Conservation (phyloP, 2,329 filamentous ascomycete species). For the Elsinoe necatrix region DNA sequence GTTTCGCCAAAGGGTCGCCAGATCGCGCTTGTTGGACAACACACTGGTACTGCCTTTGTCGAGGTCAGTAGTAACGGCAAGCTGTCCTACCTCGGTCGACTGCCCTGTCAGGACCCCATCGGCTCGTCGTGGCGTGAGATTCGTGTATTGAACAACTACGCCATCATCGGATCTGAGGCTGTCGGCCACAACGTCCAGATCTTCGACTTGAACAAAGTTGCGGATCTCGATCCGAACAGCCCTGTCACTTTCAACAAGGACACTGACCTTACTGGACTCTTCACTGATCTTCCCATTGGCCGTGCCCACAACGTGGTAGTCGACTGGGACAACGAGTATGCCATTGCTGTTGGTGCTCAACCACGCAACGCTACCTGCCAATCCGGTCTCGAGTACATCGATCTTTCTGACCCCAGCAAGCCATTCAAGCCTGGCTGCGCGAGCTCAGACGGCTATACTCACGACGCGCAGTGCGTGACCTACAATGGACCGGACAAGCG, state of each 20-base stretch:
- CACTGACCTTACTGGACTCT: slow-evolving; percentile 38
- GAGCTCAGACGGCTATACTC: slow-evolving; percentile 46
- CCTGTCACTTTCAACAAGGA: slow-evolving; percentile 37
- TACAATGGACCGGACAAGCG: slow-evolving; percentile 42
- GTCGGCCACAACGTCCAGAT: slow-evolving; percentile 50
- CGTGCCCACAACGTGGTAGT: slow-evolving; percentile 47
- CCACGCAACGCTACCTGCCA: slow-evolving; percentile 39
- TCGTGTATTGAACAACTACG: slow-evolving; percentile 35
- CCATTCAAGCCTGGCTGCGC: slow-evolving; percentile 44
- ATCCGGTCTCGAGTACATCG: slow-evolving; percentile 47
- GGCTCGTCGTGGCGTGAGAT: slow-evolving; percentile 48
- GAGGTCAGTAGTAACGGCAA: slow-evolving; percentile 46
- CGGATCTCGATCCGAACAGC: slow-evolving; percentile 36
- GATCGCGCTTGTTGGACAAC: slow-evolving; percentile 47
- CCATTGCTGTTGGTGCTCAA: slow-evolving; percentile 35
- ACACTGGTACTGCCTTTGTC: slow-evolving; percentile 47
- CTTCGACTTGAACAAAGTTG: slow-evolving; percentile 53
- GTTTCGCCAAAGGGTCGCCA: slow-evolving; percentile 50
- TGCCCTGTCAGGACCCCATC: slow-evolving; percentile 42
- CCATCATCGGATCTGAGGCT: slow-evolving; percentile 40
- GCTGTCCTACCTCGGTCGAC: slow-evolving; percentile 45
- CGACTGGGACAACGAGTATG: slow-evolving; percentile 43
- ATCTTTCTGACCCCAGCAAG: slow-evolving; percentile 43
- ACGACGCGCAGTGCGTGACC: slow-evolving; percentile 49
- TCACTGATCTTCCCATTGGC: slow-evolving; percentile 37